Conservation (phyloP, 163 green algal genomes). For the Chloromonas sp. region DNA sequence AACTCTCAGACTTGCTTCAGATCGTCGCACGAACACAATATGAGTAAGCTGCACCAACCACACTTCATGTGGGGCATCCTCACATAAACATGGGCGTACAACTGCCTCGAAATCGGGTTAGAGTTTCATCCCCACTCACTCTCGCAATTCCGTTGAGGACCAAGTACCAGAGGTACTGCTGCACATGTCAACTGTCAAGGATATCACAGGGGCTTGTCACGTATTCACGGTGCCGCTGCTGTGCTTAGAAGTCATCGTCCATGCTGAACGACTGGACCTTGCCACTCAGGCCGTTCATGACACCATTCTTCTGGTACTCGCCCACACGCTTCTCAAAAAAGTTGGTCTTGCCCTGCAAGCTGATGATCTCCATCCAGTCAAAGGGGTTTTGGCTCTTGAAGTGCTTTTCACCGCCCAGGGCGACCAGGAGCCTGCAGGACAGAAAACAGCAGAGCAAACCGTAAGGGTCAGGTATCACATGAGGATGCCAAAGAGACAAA, state of each 20-base stretch:
- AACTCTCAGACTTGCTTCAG: no score
- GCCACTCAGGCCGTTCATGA: conserved; percentile 19
- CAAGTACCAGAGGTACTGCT: no score
- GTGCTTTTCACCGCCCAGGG: conserved; percentile 64
- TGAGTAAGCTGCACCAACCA: no score
- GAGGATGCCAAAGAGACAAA: not conserved
- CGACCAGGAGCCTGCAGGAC: conserved; percentile 65
- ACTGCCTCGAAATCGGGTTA: no score
- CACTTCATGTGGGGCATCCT: no score
- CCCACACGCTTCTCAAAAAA: conserved; percentile 98
- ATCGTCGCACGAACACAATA: no score
- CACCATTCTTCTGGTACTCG: conserved; percentile 92
- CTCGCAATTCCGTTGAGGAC: no score
- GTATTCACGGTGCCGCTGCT: no score
- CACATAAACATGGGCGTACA: no score
- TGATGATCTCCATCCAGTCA: conserved; percentile 96
- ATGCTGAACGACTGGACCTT: conserved; percentile 38
- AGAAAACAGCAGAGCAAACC: not conserved
- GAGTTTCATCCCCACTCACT: no score
- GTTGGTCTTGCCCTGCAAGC: conserved; percentile 90
- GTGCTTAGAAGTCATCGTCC: conserved; percentile 39
- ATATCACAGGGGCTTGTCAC: no score
- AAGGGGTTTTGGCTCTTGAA: conserved; percentile 90
- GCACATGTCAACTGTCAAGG: no score
- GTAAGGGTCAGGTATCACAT: not conserved